These are phyloP conservation scores for Rachicladosporium sp. DNA, from an alignment of 2,329 filamentous ascomycete genomes.

Conservation along the genomic window DNA sequence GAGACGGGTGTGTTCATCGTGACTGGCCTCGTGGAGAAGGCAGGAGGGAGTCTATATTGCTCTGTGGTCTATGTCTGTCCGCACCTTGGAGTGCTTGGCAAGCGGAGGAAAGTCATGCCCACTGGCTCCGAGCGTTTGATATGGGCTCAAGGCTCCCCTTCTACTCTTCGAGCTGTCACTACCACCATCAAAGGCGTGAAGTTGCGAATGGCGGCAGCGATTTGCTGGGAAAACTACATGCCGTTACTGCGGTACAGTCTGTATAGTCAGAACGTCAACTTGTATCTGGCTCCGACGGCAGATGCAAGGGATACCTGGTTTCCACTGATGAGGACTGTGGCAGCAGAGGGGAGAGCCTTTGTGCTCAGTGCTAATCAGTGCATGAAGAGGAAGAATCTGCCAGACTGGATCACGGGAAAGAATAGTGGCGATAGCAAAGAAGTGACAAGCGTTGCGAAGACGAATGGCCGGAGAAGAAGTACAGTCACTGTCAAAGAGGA, in stretches of 20 bases:
- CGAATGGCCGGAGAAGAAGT: conserved; percentile 23
- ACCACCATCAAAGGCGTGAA: conserved; percentile 68
- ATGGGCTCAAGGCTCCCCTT: conserved; percentile 76
- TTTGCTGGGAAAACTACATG: conserved; percentile 98
- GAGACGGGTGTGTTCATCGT: conserved; percentile 75
- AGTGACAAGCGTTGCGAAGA: background rate
- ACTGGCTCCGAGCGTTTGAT: conserved; percentile 73
- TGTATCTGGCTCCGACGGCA: conserved; percentile 84
- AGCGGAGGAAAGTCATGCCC: conserved; percentile 87
- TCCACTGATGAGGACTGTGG: conserved; percentile 68
- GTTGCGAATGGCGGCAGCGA: conserved; percentile 71
- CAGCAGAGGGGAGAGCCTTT: conserved; percentile 69
- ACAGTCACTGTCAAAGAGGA: conserved; percentile 34
- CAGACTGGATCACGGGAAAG: conserved; percentile 40
- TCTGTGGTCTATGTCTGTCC: conserved; percentile 73
- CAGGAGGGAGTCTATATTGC: conserved; percentile 76
- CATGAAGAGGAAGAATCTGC: conserved; percentile 46
- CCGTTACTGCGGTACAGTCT: conserved; percentile 70
- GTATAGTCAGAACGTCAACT: conserved; percentile 81
- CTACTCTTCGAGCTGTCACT: conserved; percentile 65
- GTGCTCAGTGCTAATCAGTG: conserved; percentile 86
- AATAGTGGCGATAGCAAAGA: background rate
- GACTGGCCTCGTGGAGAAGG: conserved; percentile 65
- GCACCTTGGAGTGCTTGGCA: conserved; percentile 58
- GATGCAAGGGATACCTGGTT: conserved; percentile 77